These are phyloP conservation scores for Erucastrum elatum DNA, from an alignment of 345 rosid species.

Conservation along the genomic window DNA sequence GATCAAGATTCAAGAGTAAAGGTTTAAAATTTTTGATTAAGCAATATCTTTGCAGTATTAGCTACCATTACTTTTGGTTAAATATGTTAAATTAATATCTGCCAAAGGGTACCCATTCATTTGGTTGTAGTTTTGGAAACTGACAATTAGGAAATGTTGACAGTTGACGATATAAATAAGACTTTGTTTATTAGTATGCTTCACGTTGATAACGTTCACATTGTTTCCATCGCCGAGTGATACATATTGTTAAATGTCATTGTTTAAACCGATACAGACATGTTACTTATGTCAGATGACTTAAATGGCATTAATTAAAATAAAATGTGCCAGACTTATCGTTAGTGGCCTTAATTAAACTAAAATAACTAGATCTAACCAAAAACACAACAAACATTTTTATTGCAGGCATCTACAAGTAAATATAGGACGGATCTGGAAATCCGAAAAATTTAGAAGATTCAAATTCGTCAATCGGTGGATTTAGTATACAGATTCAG, in stretches of 20 bases:
- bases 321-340: background rate
- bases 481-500: no score
- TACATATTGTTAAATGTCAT: background rate
- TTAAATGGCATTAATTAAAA: background rate
- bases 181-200: background rate
- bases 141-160: background rate
- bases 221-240: background rate
- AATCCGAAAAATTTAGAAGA: no score
- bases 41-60: background rate
- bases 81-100: background rate
- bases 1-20: background rate
- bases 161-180: background rate
- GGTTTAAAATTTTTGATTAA: background rate
- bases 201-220: constrained; percentile 13
- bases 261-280: background rate
- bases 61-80: background rate
- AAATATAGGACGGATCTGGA: no score
- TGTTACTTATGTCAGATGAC: constrained; percentile 2
- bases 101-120: background rate
- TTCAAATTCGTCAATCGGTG: no score
- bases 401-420: no score
- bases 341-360: background rate
- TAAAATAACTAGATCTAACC: background rate
- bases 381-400: no score
- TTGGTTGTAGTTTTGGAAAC: background rate